Conservation (phyloP, 331 rosid species). For the Malus hybrid region DNA sequence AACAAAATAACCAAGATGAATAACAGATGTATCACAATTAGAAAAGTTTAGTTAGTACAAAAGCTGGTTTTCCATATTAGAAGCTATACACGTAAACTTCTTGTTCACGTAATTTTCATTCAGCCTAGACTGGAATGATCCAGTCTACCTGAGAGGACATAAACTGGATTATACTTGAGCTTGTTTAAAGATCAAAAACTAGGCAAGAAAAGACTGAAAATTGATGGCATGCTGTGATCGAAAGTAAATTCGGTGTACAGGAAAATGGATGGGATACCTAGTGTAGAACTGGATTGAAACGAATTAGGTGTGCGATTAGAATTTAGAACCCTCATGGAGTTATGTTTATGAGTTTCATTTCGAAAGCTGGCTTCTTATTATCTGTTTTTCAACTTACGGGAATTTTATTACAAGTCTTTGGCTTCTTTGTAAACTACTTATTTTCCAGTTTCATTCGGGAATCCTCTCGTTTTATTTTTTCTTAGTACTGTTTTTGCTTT, state of each 20-base stretch:
- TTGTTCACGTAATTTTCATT: background rate
- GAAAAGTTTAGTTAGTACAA: background rate
- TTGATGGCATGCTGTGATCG: background rate
- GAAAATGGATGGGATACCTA: background rate
- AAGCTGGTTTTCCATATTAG: background rate
- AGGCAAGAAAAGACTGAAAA: background rate
- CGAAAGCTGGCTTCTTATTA: background rate
- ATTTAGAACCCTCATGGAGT: background rate
- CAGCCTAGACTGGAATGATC: background rate
- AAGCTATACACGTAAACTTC: background rate
- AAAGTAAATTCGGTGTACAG: background rate
- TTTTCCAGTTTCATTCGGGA: slow-evolving; percentile 3
- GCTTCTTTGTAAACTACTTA: background rate
- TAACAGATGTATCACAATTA: background rate
- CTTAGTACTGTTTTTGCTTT: background rate
- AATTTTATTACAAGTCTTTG: background rate
- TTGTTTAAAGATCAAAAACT: background rate
- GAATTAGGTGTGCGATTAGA: too few relatives aligned
- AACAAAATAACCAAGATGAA: too few relatives aligned
- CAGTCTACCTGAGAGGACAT: background rate
- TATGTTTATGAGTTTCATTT: background rate
- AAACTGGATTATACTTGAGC: background rate
- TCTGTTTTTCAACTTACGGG: background rate
- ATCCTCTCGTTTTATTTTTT: background rate
- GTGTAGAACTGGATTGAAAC: background rate